Conservation (phyloP, 352 stramenopile species). For the Globisporangium okanoganense region DNA sequence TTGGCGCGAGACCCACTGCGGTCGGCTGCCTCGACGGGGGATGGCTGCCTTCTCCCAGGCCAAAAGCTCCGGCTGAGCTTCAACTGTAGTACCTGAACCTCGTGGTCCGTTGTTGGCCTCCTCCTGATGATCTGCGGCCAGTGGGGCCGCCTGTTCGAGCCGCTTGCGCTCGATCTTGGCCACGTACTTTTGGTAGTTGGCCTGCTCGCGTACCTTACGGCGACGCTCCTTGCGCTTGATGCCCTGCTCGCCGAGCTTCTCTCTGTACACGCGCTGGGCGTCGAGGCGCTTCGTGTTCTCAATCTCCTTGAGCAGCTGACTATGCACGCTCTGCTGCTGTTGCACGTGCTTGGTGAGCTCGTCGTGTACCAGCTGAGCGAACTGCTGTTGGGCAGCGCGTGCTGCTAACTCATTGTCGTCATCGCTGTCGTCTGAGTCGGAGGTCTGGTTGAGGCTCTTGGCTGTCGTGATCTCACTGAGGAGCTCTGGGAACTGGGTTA, state of each 20-base stretch:
- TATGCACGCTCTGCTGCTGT: conserved; percentile 25
- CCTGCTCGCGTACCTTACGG: conserved; percentile 27
- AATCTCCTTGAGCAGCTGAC: conserved; percentile 24
- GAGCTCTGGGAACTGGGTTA: conserved; percentile 17
- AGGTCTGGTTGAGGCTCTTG: conserved; percentile 3
- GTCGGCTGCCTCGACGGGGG: background rate
- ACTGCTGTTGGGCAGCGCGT: conserved; percentile 8
- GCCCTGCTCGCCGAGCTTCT: conserved; percentile 36
- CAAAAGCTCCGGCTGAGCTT: conserved; percentile 5
- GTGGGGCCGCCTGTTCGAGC: background rate
- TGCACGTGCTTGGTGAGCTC: conserved; percentile 22
- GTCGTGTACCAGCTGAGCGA: conserved; percentile 14
- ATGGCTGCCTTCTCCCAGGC: conserved; percentile 17
- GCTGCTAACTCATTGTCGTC: background rate
- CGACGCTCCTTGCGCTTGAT: conserved; percentile 37
- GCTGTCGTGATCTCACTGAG: conserved; percentile 9
- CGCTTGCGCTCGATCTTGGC: conserved; percentile 27
- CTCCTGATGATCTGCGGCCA: background rate
- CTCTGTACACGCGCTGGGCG: conserved; percentile 47
- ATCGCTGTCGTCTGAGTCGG: background rate
- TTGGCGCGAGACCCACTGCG: conserved; percentile 19
- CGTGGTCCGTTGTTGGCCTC: background rate
- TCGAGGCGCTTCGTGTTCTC: conserved; percentile 38
- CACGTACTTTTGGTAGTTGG: conserved; percentile 29
- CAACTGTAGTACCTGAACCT: background rate